These are phyloP conservation scores for Metarhizium robertsii DNA, from an alignment of 2,329 filamentous ascomycete species.

Conservation along the genomic window DNA sequence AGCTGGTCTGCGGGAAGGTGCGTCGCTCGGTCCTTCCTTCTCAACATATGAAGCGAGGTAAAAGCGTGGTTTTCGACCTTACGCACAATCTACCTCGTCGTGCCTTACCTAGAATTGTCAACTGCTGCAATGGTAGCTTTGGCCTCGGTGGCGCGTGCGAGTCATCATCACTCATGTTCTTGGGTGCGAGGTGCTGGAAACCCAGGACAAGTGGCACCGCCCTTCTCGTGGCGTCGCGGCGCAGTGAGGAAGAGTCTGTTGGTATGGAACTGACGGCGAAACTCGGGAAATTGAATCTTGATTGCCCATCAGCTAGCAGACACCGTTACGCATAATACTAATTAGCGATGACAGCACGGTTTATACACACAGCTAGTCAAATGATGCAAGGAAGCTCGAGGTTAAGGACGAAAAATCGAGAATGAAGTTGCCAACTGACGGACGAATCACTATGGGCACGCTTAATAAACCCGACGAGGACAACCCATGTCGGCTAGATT, in stretches of 20 bases:
- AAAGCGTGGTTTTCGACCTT: background rate
- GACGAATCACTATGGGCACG: background rate
- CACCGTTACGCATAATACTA: background rate
- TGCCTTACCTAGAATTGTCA: conserved; percentile 66
- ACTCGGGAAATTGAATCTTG: background rate
- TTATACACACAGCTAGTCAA: background rate
- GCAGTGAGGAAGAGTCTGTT: background rate
- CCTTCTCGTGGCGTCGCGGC: too few relatives aligned
- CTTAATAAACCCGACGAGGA: background rate
- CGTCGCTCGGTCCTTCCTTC: background rate
- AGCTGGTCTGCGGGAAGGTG: background rate
- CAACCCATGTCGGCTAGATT: too few relatives aligned
- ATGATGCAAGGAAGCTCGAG: background rate
- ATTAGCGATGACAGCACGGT: background rate
- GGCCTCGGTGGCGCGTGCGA: conserved; percentile 23
- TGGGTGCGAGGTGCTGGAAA: background rate
- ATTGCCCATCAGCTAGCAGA: background rate
- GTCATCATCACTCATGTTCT: conserved; percentile 5
- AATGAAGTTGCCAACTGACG: background rate
- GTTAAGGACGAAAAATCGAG: background rate
- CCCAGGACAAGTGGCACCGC: background rate
- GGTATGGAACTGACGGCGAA: background rate
- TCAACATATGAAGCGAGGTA: background rate
- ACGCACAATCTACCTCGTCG: background rate
- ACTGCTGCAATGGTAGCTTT: conserved; percentile 67